Evolutionary conservation across 208 protist species (phyloP), one percentile per base, ranked within the genome.

Genomic region (Wallacemonas rigidus): DNA sequence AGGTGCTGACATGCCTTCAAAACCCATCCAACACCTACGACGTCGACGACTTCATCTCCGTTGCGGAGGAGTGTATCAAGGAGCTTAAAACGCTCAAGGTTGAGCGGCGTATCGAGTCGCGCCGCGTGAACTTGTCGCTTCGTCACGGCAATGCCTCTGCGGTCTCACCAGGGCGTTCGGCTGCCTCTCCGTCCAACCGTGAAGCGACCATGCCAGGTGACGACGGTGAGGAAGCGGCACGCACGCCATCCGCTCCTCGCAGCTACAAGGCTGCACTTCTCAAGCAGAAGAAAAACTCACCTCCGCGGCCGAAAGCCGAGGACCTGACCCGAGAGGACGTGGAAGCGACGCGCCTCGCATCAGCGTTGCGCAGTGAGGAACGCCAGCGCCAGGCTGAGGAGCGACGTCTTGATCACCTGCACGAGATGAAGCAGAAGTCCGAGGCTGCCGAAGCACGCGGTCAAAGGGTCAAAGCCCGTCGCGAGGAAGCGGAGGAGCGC

Each of bases 361-460:
- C 88, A 2, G 86, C 91, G 5, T 72, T 96, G 15, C 86, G 88
- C 17, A 92, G 80, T 57, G 88, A 92, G 55, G 88, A 96, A 74
- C 84, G 91, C 15, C 91, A 93, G 75, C 87, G 91, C 11, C 85
- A 85, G 76, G 91, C 91, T 1, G 87, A 96, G 64, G 88, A 96
- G 76, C 81, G 87, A 48, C 88, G 91, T 4, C 68, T 91, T 2
- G 87, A 89, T 47, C 70, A 85, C 47, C 56, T 91, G 48, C 80
- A 91, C 45, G 91, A 93, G 65, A 85, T 89, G 35, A 90, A 87
- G 74, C 75, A 80, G 39, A 89, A 86, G 69, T 83, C 81, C n/a
- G 83, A 82, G 74, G 69, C 76, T 11, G 89, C 85, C 1, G 85
- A 85, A 15, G 83, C 79, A 9, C 63, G 88, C 38, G 80, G 74